These are phyloP conservation scores for Colletotrichum eleusines DNA, from an alignment of 2,329 filamentous ascomycete genomes.

Conservation along the genomic window DNA sequence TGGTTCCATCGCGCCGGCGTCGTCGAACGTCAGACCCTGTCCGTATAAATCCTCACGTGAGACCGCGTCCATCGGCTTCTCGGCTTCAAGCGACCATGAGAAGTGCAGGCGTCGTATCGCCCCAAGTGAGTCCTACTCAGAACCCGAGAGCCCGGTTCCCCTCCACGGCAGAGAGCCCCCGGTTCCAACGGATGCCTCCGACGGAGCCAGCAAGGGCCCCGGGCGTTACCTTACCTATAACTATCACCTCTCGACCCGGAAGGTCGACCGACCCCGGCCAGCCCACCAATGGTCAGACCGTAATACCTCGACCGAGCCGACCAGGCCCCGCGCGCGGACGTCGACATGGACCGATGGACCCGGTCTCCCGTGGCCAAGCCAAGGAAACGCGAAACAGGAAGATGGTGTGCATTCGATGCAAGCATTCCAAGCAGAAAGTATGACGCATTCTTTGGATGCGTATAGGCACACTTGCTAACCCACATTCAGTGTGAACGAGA, in stretches of 20 bases:
- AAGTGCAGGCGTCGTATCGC: not conserved
- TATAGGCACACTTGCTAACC: not conserved
- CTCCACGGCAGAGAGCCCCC: not conserved
- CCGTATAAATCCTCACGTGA: not conserved
- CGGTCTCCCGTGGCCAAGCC: constrained; percentile 25
- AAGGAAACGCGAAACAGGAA: constrained; percentile 40
- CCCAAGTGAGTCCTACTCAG: not conserved
- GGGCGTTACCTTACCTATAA: constrained; percentile 6
- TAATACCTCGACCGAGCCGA: not conserved
- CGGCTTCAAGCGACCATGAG: not conserved
- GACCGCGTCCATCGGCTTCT: not conserved
- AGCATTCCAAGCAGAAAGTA: constrained; percentile 35
- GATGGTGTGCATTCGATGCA: constrained; percentile 42
- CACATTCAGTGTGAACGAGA: constrained; percentile 24
- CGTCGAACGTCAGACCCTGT: constrained; percentile 6
- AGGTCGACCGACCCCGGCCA: not conserved
- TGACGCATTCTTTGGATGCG: too few species aligned
- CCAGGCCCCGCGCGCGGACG: constrained; percentile 28
- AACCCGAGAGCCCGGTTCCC: not conserved
- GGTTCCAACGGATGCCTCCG: constrained; percentile 2
- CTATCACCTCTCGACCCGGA: constrained; percentile 4
- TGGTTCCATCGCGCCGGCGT: not conserved
- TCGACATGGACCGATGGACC: constrained; percentile 36
- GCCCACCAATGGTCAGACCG: not conserved
- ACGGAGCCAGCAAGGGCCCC: not conserved